phyloP scores from a whole-genome alignment of 2,329 filamentous ascomycete genomes.

The Trichoderma afroharzianum region DNA sequence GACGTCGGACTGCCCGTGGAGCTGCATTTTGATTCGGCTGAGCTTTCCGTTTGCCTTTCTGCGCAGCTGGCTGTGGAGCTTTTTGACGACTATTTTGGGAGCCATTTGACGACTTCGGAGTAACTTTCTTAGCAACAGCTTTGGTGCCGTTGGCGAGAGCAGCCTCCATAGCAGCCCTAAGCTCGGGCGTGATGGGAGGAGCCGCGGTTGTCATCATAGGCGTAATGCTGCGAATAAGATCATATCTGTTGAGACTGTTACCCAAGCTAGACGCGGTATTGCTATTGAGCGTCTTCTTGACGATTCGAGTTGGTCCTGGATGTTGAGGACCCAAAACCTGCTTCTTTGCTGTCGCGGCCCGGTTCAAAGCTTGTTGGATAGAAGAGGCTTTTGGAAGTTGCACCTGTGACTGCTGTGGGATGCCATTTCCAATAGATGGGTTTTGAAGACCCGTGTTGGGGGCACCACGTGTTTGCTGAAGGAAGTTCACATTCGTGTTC shows the following conservation, averaged over 20 bases:
- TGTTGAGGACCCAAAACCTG: neutral
- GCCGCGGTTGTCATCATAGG: neutral
- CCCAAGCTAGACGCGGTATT: neutral
- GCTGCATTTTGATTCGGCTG: neutral
- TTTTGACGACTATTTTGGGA: neutral
- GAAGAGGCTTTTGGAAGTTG: fast-evolving
- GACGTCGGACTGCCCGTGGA: neutral
- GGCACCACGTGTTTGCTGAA: neutral
- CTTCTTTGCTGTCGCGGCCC: fast-evolving
- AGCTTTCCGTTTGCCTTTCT: neutral
- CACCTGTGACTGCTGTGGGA: neutral
- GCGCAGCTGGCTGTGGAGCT: neutral
- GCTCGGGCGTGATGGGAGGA: neutral
- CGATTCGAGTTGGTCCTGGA: neutral
- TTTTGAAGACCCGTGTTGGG: neutral
- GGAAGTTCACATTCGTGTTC: neutral
- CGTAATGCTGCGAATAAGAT: neutral
- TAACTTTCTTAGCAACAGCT: neutral
- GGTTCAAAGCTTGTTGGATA: neutral
- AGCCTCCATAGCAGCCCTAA: neutral
- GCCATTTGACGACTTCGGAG: neutral
- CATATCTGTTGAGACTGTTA: neutral
- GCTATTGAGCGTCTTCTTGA: neutral
- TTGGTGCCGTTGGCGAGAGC: neutral
- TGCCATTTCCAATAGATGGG: neutral